Percentiles rank a stretch among this genome's conserved stretches.
Evolutionary conservation across 306 rosid species (phyloP).

Genomic region (Medicago truncatula): MtrunA17r5.0-ANR NC_053042.1:36239001-36239500

Average conservation of each 20-base stretch:
- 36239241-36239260: not conserved
- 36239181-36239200: not conserved
- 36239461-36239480: slow-evolving; percentile 81
- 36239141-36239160: too few relatives aligned
- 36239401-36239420: slow-evolving; percentile 78
- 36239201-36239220: not conserved
- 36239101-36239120: too few relatives aligned
- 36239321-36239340: slow-evolving; percentile 11
- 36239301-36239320: slow-evolving; percentile 9
- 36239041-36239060: too few relatives aligned
- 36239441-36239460: slow-evolving; percentile 78
- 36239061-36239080: too few relatives aligned
- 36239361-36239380: slow-evolving; percentile 36
- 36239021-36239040: too few relatives aligned
- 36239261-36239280: not conserved
- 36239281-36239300: slow-evolving; percentile 33
- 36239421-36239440: slow-evolving; percentile 78
- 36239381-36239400: slow-evolving; percentile 58
- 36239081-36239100: too few relatives aligned
- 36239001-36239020: too few relatives aligned
- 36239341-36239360: slow-evolving; percentile 21
- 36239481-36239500: slow-evolving; percentile 87
- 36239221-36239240: not conserved
- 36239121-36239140: too few relatives aligned
- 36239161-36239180: too few relatives aligned